These are phyloP conservation scores for Mrakia hoshinonis DNA, from an alignment of 768 basidiomycete species.

Conservation along the genomic window DNA sequence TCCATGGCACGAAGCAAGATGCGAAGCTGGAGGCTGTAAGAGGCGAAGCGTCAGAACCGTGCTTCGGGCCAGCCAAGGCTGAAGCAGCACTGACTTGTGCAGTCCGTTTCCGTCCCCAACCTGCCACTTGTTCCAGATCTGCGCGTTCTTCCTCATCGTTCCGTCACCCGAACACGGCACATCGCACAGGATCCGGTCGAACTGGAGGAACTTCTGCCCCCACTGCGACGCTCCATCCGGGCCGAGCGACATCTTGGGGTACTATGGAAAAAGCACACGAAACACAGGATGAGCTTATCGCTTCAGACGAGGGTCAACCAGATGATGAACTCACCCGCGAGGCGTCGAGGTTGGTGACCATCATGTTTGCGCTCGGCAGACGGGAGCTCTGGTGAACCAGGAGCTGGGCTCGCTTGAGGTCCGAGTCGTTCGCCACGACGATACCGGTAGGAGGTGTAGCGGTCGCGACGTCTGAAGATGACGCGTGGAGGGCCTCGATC, in stretches of 20 bases:
- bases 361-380: conserved; percentile 77
- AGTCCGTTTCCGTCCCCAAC: conserved; percentile 81
- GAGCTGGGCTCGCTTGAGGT: conserved; percentile 86
- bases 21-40: conserved; percentile 72
- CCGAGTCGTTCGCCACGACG: conserved; percentile 89
- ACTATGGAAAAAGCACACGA: conserved; percentile 28
- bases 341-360: conserved; percentile 95
- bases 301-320: not conserved
- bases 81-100: conserved; percentile 54
- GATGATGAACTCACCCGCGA: conserved; percentile 17
- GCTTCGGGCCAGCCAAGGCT: not conserved
- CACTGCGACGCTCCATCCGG: conserved; percentile 10
- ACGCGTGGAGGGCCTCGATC: conserved; percentile 81
- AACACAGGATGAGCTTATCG: not conserved
- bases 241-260: conserved; percentile 33
- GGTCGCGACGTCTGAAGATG: conserved; percentile 41
- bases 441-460: conserved; percentile 60
- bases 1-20: conserved; percentile 90
- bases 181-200: conserved; percentile 90
- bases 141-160: conserved; percentile 85
- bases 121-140: conserved; percentile 90
- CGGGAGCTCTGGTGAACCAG: conserved; percentile 96
- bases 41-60: not conserved
- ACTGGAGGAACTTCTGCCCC: conserved; percentile 50
- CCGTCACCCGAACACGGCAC: conserved; percentile 98